Percentiles rank a stretch among this genome's conserved stretches.
Conservation (phyloP, 495 filamentous ascomycete genomes). For the Penicillium tannophilum region DNA sequence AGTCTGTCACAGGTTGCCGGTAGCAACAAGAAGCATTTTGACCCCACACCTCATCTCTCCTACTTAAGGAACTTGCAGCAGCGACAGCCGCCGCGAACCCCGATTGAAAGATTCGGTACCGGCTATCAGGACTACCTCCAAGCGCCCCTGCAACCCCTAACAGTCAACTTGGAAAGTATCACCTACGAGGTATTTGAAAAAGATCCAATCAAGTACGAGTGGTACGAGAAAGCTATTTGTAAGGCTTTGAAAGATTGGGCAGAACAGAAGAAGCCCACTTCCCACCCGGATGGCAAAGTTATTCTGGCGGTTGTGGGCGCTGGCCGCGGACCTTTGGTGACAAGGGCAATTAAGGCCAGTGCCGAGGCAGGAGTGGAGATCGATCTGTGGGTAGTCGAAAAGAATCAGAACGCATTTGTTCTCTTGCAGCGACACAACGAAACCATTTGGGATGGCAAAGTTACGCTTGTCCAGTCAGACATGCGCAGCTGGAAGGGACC, state of each 20-base stretch:
- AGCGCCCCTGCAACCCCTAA: constrained; percentile 88
- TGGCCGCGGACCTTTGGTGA: constrained; percentile 88
- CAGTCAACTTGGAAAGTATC: constrained; percentile 93
- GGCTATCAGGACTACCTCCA: constrained; percentile 96
- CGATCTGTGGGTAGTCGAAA: constrained; percentile 90
- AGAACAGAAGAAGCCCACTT: constrained; percentile 68
- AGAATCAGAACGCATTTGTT: constrained; percentile 97
- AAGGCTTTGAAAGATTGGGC: constrained; percentile 83
- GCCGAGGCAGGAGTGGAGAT: constrained; percentile 73
- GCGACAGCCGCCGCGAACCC: constrained; percentile 67
- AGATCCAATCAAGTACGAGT: constrained; percentile 95
- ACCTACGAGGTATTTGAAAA: constrained; percentile 99
- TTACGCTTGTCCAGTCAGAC: constrained; percentile 89
- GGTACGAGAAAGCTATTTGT: constrained; percentile 85
- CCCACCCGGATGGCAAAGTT: constrained; percentile 67
- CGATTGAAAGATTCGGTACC: constrained; percentile 68
- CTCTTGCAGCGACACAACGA: constrained; percentile 85
- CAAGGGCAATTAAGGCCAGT: constrained; percentile 79
- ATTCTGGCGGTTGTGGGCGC: constrained; percentile 92
- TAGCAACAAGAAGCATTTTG: constrained; percentile 53
- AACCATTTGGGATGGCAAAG: constrained; percentile 68
- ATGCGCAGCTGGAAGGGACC: constrained; percentile 94
- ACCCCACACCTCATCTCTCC: constrained; percentile 68
- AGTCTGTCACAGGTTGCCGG: constrained; percentile 63
- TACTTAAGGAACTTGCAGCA: constrained; percentile 85